A percentile compares a stretch with the other conserved stretches of the same genome.
Evolutionary conservation across 1,139 yeast genomes (phyloP).

Genomic region (Candida sp.): DNA sequence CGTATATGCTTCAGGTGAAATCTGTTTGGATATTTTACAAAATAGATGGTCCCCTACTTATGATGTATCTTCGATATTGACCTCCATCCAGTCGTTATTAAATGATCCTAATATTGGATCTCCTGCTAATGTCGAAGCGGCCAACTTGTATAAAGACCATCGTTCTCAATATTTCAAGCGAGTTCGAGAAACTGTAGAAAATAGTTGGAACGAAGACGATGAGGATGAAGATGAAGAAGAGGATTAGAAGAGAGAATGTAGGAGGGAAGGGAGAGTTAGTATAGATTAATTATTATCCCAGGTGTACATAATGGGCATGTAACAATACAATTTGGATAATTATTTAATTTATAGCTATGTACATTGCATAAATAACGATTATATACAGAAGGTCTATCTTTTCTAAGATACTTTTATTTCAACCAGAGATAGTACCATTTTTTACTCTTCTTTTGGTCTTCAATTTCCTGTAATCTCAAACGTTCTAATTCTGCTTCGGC

Average conservation of each 20-base stretch:
- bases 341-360: not conserved
- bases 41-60: constrained; percentile 99
- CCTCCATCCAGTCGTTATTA: constrained; percentile 80
- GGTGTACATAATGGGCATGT: not conserved
- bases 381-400: constrained; percentile 15
- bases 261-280: too few species aligned
- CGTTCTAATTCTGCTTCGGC: constrained; percentile 8
- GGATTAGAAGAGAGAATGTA: constrained; percentile 46
- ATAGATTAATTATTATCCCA: not conserved
- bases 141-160: constrained; percentile 92
- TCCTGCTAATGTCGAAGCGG: constrained; percentile 99
- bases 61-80: constrained; percentile 94
- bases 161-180: constrained; percentile 88
- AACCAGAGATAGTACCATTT: constrained; percentile 32
- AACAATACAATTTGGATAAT: not conserved
- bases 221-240: constrained; percentile 66
- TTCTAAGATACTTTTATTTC: constrained; percentile 37
- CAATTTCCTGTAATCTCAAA: constrained; percentile 6
- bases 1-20: constrained; percentile 93
- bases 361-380: not conserved
- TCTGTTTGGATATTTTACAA: constrained; percentile 92
- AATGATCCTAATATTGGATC: constrained; percentile 96
- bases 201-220: constrained; percentile 71
- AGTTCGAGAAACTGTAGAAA: constrained; percentile 92
- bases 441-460: constrained; percentile 6